Conservation (phyloP, 2,329 filamentous ascomycete species). For the Aureobasidium sp. region DNA sequence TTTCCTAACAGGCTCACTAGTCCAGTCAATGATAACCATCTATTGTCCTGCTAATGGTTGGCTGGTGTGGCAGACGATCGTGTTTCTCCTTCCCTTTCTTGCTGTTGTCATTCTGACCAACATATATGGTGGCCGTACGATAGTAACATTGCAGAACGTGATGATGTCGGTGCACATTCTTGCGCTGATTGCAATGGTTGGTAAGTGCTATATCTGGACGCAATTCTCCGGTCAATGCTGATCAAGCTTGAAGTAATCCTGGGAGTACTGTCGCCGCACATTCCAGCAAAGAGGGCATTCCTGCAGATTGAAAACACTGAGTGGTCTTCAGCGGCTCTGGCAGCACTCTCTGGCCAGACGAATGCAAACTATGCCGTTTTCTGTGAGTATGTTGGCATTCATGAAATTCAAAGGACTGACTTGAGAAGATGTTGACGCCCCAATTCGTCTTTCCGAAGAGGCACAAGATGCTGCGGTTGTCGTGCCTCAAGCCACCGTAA, state of each 20-base stretch:
- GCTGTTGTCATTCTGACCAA: neutral
- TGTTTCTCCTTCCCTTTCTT: neutral
- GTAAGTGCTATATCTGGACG: neutral
- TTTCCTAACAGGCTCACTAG: slow-evolving; percentile 18
- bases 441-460: slow-evolving; percentile 22
- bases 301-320: slow-evolving; percentile 31
- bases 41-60: neutral
- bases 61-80: neutral
- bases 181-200: slow-evolving; percentile 27
- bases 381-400: neutral
- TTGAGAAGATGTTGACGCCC: neutral
- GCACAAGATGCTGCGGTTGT: slow-evolving; percentile 23
- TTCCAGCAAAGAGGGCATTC: slow-evolving; percentile 26
- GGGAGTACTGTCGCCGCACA: slow-evolving; percentile 22
- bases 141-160: slow-evolving; percentile 26
- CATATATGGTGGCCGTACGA: neutral
- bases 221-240: neutral
- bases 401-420: neutral
- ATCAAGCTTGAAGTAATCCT: slow-evolving; percentile 2
- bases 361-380: slow-evolving; percentile 1
- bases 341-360: slow-evolving; percentile 27
- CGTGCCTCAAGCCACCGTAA: slow-evolving; percentile 20
- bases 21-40: slow-evolving; percentile 18
- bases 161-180: slow-evolving; percentile 32
- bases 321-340: slow-evolving; percentile 26